Conservation (phyloP, 2,329 filamentous ascomycete species). For the Eurotiales sp. region DNA sequence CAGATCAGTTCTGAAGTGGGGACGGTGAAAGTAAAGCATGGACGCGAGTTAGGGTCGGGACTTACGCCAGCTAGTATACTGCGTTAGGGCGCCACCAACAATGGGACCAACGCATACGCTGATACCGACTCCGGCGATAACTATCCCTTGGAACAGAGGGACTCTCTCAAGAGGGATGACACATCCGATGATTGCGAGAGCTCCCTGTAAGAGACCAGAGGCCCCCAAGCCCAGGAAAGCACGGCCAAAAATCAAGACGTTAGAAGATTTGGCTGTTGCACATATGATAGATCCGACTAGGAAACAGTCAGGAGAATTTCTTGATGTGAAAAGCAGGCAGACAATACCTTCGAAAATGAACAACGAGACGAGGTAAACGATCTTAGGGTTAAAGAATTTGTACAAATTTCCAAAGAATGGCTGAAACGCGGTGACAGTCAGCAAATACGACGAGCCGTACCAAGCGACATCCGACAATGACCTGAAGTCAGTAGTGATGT, state of each 20-base stretch:
- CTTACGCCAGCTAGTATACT: constrained; percentile 37
- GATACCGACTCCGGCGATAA: not conserved
- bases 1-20: not conserved
- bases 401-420: constrained; percentile 26
- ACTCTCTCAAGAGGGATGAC: not conserved
- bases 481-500: constrained; percentile 26
- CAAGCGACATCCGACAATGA: constrained; percentile 25
- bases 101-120: constrained; percentile 39
- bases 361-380: not conserved
- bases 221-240: not conserved
- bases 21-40: not conserved
- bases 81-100: constrained; percentile 43
- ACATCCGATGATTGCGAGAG: not conserved
- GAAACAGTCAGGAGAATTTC: not conserved
- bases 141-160: not conserved
- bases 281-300: not conserved
- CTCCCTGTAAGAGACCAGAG: not conserved
- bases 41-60: not conserved
- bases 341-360: constrained; percentile 7
- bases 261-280: not conserved
- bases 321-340: too few relatives aligned
- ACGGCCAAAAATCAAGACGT: not conserved
- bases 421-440: constrained; percentile 25
- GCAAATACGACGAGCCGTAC: constrained; percentile 25
- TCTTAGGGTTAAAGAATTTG: constrained; percentile 22